phyloP scores from a whole-genome alignment of 192 early-diverging fungal genomes.

The Coemansia biformis region DNA sequence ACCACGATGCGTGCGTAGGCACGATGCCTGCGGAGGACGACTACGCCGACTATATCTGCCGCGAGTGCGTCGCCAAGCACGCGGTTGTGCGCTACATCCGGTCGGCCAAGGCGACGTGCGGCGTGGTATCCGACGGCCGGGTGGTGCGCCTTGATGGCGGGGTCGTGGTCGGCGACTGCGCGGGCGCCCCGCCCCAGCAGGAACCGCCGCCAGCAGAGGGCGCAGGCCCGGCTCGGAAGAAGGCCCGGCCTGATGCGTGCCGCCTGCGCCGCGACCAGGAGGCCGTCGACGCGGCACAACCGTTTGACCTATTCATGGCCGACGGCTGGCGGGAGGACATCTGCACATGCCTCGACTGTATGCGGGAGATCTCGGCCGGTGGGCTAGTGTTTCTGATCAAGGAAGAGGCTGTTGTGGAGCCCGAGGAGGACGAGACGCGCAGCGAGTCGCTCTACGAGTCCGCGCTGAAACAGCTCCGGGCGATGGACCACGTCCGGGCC shows the following conservation, averaged over 20 bases:
- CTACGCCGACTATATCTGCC: slow-evolving; percentile 42
- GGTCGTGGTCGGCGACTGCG: neutral
- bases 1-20: slow-evolving; percentile 67
- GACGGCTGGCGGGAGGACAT: slow-evolving; percentile 70
- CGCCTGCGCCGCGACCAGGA: slow-evolving; percentile 22
- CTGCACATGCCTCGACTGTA: slow-evolving; percentile 66
- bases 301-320: slow-evolving; percentile 61
- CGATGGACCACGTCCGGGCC: slow-evolving; percentile 68
- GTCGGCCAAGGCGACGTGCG: slow-evolving; percentile 13
- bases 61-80: slow-evolving; percentile 26
- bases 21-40: slow-evolving; percentile 35
- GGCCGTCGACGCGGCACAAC: slow-evolving; percentile 35
- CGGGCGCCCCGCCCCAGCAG: neutral
- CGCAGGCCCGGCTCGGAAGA: slow-evolving; percentile 15
- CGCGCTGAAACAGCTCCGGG: slow-evolving; percentile 66
- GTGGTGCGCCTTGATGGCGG: slow-evolving; percentile 7
- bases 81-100: slow-evolving; percentile 28
- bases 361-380: slow-evolving; percentile 43
- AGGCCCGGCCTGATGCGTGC: slow-evolving; percentile 9
- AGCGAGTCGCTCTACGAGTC: slow-evolving; percentile 68
- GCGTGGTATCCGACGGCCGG: slow-evolving; percentile 11
- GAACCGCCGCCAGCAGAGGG: no score
- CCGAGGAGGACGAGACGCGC: slow-evolving; percentile 69
- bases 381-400: slow-evolving; percentile 53
- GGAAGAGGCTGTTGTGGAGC: slow-evolving; percentile 67